These are phyloP conservation scores for Castanospermum australe DNA, from an alignment of 306 rosid species.

Conservation along the genomic window DNA sequence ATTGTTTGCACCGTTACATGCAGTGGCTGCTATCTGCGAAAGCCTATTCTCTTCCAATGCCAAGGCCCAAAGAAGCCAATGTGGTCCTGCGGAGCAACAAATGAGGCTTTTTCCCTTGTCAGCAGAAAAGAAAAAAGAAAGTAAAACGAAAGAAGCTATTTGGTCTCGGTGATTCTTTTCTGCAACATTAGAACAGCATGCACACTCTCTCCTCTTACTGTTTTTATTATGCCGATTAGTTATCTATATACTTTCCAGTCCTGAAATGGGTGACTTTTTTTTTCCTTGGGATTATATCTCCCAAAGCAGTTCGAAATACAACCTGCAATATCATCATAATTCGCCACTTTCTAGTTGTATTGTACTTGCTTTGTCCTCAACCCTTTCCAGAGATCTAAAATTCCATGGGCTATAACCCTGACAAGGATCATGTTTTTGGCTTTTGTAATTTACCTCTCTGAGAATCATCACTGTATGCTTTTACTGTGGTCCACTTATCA, in stretches of 20 bases:
- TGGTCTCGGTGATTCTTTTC: slow-evolving; percentile 8
- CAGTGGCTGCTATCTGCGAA: slow-evolving; percentile 1
- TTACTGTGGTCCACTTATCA: slow-evolving; percentile 34
- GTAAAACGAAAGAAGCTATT: not conserved
- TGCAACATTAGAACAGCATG: slow-evolving; percentile 7
- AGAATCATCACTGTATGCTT: slow-evolving; percentile 29
- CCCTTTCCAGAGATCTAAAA: slow-evolving; percentile 31
- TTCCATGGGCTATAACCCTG: slow-evolving; percentile 14
- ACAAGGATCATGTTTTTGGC: slow-evolving; percentile 35
- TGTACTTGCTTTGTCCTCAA: slow-evolving; percentile 24
- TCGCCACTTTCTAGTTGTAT: slow-evolving; percentile 33
- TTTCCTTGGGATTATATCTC: slow-evolving; percentile 5
- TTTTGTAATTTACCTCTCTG: slow-evolving; percentile 33
- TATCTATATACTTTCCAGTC: not conserved
- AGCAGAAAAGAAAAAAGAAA: not conserved
- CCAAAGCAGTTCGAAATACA: not conserved
- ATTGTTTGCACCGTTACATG: not conserved
- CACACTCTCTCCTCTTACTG: slow-evolving; percentile 10
- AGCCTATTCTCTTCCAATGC: not conserved
- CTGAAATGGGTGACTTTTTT: not conserved
- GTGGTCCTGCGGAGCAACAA: not conserved
- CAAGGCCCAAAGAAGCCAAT: not conserved
- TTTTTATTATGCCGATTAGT: not conserved
- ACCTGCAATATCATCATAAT: slow-evolving; percentile 27
- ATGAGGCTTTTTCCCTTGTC: not conserved